Evolutionary conservation across 768 basidiomycete species (phyloP).

Genomic region (Rhodotorula diobovata): DNA sequence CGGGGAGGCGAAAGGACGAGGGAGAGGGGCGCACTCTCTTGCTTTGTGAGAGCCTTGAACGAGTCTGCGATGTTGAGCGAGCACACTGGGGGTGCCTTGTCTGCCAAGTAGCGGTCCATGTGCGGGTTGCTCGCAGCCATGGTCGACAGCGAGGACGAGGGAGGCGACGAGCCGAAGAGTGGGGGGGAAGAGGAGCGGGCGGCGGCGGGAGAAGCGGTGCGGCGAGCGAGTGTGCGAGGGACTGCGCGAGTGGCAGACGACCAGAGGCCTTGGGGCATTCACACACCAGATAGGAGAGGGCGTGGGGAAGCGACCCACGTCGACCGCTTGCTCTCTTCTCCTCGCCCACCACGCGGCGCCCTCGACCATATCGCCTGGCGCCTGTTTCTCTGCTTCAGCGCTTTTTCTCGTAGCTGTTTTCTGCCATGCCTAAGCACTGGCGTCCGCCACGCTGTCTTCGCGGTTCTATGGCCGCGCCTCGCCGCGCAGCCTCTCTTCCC

Average conservation of each 20-base stretch:
- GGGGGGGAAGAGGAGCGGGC: no score
- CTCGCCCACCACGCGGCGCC: background rate
- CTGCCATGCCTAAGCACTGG: no score
- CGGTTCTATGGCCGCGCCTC: no score
- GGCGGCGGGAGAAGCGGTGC: background rate
- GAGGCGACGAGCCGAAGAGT: background rate
- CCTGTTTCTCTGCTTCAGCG: no score
- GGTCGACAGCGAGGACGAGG: background rate
- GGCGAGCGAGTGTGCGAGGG: no score
- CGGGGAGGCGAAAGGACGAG: background rate
- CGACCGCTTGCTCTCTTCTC: background rate
- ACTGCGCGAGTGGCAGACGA: background rate
- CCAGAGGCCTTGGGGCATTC: background rate
- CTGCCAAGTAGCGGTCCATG: constrained; percentile 2
- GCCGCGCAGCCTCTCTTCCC: no score
- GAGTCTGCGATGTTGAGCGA: constrained; percentile 63
- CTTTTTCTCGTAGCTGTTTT: no score
- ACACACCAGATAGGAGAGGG: background rate
- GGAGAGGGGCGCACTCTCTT: constrained; percentile 53
- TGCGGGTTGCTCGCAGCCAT: background rate
- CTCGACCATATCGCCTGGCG: no score
- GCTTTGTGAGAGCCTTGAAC: constrained; percentile 59
- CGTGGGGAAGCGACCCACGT: no score
- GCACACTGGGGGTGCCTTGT: constrained; percentile 62
- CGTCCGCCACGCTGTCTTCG: no score